A percentile compares a stretch with the other conserved stretches of the same genome.
Conservation (phyloP, 805 yeast species). For the Candida suzukii region DNA sequence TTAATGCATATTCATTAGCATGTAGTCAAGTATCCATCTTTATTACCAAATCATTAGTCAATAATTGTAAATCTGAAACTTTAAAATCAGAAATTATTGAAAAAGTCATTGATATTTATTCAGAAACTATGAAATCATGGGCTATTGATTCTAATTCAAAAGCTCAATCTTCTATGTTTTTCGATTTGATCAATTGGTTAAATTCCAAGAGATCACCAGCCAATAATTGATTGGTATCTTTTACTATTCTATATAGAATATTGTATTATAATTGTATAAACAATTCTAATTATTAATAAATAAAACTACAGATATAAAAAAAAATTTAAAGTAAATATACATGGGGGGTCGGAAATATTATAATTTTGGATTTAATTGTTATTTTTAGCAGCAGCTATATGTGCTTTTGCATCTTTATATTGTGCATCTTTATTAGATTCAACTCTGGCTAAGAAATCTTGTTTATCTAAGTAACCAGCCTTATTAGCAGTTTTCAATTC, state of each 20-base stretch:
- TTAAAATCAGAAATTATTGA: constrained; percentile 21
- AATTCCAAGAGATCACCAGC: constrained; percentile 34
- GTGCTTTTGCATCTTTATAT: constrained; percentile 34
- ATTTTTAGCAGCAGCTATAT: constrained; percentile 3
- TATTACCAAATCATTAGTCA: constrained; percentile 48
- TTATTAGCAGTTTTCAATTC: constrained; percentile 77
- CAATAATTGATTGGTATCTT: not conserved
- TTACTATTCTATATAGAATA: too few relatives aligned
- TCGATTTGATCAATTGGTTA: constrained; percentile 79
- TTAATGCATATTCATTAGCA: constrained; percentile 46
- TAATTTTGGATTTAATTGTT: too few relatives aligned
- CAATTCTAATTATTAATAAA: too few relatives aligned
- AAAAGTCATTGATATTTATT: constrained; percentile 48
- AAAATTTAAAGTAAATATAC: too few relatives aligned
- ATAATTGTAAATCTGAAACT: constrained; percentile 23
- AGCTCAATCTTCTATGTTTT: constrained; percentile 50
- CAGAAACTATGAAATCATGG: constrained; percentile 56
- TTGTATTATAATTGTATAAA: not conserved
- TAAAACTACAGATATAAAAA: too few relatives aligned
- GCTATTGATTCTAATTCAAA: constrained; percentile 37
- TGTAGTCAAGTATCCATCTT: constrained; percentile 63
- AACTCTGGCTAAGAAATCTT: constrained; percentile 78
- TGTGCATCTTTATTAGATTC: constrained; percentile 50
- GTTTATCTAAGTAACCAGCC: constrained; percentile 87
- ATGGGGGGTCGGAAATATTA: too few relatives aligned